A percentile compares a stretch with the other conserved stretches of the same genome.
phyloP scores from a whole-genome alignment of 176 grass and related monocot genomes.

The Cenchrus purpureus region DNA sequence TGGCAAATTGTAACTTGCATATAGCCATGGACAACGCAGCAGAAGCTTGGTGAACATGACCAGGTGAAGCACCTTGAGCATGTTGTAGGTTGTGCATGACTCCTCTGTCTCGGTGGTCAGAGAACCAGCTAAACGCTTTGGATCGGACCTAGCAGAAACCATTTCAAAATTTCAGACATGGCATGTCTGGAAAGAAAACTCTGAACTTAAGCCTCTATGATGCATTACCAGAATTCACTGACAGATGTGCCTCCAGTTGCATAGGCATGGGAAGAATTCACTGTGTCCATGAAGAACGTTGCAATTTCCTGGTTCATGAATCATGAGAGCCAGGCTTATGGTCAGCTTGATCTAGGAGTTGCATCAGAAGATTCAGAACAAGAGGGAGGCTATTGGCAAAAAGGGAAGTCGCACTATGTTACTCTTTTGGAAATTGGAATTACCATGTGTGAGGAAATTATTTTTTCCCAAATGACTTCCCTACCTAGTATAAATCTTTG shows the following conservation, averaged over 20 bases:
- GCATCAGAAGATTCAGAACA: too few species aligned
- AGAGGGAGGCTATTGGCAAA: not conserved
- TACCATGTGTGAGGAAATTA: not conserved
- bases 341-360: not conserved
- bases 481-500: too few species aligned
- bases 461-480: not conserved
- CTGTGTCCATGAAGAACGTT: constrained; percentile 75
- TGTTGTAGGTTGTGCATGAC: constrained; percentile 95
- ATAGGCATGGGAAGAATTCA: constrained; percentile 92
- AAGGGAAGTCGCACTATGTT: not conserved
- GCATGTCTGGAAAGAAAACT: not conserved
- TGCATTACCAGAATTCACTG: constrained; percentile 85
- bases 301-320: constrained; percentile 69
- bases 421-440: not conserved
- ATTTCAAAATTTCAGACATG: constrained; percentile 21
- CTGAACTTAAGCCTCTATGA: not conserved
- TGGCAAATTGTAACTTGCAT: not conserved
- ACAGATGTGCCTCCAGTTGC: constrained; percentile 91
- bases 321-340: not conserved
- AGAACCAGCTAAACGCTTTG: constrained; percentile 69
- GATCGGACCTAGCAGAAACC: constrained; percentile 59
- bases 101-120: constrained; percentile 87
- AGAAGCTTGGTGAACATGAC: not conserved
- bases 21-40: not conserved
- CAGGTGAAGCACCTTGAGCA: constrained; percentile 81